Base-by-base conservation (phyloP, 2,329 filamentous ascomycete genomes). In the Monilinia polystroma region DNA sequence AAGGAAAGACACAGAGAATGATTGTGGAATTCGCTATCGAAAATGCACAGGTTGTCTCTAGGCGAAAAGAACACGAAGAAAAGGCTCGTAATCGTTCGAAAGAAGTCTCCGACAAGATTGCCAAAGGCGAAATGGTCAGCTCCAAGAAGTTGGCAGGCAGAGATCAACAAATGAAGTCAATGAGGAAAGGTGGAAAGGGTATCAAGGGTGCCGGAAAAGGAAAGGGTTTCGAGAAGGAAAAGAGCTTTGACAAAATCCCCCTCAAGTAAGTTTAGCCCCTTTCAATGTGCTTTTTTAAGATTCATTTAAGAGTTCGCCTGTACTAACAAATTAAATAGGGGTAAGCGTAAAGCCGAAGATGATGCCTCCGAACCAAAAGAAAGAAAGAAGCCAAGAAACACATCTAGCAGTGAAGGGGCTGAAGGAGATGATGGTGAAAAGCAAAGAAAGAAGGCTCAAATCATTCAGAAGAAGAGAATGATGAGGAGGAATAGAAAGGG, bases 1-100 rank as follows among this genome's bases (percentile, higher is more conserved):
- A 85, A 64, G 93, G 95, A 71, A 92, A 90, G 79, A 94, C 92
- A 77, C 93, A 95, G 79, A 85, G 95, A 16, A 80, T 99, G 63
- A 92, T 99, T 75, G 94, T 94, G 49, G 96, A 99, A 78, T 99
- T 99, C 77, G 93, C 95, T 26, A 97, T 99, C 77, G 95, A 99
- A 80, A 99, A 99, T 74, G 93, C 92, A 0, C 93, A 97, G 75
- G 95, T 99, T 1, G 90, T 99, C n/a, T 85, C 89, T 72, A 85
- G 95, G 70, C 85, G 96, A 65, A 85, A 83, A 68, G 86, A 88
- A 69, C 81, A 81, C 59, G 89, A 92, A 75, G 78, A 80, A 63
- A 86, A 86, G 70, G 80, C 82, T 5, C 78, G 82, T 53, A 78
- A 82, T 69, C 71, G 76, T 49, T 73, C 71, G 11, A 72, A 76